Percentiles rank a stretch among this genome's conserved stretches.
Conservation (phyloP, 208 protist genomes). For the Wallacemonas collosoma region DNA sequence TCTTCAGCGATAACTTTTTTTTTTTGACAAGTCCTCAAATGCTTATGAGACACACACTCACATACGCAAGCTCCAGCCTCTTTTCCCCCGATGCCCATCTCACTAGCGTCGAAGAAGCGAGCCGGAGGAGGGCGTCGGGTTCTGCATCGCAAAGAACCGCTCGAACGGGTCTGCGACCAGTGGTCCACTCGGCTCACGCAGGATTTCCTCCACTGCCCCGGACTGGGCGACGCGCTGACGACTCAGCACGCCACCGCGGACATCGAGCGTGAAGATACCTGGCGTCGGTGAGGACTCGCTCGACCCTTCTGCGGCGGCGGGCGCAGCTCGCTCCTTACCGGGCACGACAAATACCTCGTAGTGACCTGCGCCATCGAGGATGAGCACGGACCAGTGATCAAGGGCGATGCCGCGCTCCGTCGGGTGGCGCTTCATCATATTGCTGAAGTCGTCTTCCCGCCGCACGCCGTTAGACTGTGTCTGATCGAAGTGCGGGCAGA, state of each 20-base stretch:
- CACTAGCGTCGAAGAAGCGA: conserved; percentile 7
- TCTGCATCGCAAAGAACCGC: conserved; percentile 81
- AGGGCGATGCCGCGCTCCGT: conserved; percentile 85
- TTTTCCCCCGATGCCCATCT: neutral
- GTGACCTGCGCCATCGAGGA: conserved; percentile 64
- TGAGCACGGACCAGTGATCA: conserved; percentile 85
- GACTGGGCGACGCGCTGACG: conserved; percentile 21
- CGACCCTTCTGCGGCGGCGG: too few species aligned
- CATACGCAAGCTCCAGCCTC: neutral
- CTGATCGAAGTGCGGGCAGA: conserved; percentile 88
- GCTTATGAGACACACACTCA: conserved; percentile 3
- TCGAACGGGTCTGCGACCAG: conserved; percentile 82
- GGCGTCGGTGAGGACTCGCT: conserved; percentile 15
- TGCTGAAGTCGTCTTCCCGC: conserved; percentile 75
- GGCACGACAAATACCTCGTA: conserved; percentile 69
- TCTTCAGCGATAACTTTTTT: too few species aligned
- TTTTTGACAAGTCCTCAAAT: too few species aligned
- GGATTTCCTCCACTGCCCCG: conserved; percentile 51
- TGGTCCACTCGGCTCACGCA: conserved; percentile 56
- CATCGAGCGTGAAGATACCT: conserved; percentile 67
- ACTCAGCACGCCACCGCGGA: conserved; percentile 39
- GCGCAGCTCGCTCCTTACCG: conserved; percentile 40
- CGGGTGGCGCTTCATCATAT: conserved; percentile 89
- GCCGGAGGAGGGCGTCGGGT: conserved; percentile 71
- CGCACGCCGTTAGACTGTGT: conserved; percentile 73